Evolutionary conservation across 2,329 filamentous ascomycete genomes (phyloP), one percentile per base, ranked within the genome.

Genomic region (Fusarium lateritium): DNA sequence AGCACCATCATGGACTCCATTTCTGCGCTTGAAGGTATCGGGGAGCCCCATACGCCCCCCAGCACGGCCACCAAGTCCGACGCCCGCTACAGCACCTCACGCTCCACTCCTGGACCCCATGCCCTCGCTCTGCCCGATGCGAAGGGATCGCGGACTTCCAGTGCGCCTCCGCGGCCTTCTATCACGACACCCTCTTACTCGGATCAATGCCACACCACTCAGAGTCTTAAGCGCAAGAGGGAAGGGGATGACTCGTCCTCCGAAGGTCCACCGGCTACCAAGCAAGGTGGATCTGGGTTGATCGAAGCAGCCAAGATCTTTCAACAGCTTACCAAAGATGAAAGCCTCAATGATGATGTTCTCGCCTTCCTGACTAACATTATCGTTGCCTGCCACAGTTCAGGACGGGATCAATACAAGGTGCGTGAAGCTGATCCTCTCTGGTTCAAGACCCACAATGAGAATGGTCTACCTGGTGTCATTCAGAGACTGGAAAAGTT

Each of bases 151-250:
- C 26, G 17, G 9, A 28, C 17, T 33, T 13, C 9, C 26, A 33
- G n/a, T 11, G 17, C 22, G 22, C 40, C 14, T 15, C 21, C 21
- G 21, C 28, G 13, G 28, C 14, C 40, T n/a, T 26, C 24, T n/a
- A 15, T 46, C 17, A 26, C 9, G 15, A 15, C 10, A 26, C 21
- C 22, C 13, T 44, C 40, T 15, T 17, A 36, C 17, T 17, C 8
- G 14, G 34, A 36, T n/a, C 17, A 39, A 9, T n/a, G 38, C 10
- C 10, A 19, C n/a, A 19, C 21, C 6, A 21, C 6, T 5, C 9
- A 21, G 6, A 11, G 21, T 3, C 19, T 6, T 2, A 65, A 65
- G 38, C 62, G 62, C 14, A 65, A 64, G 13, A 52, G 52, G 9
- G 62, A 58, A 6, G 7, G 10, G 1, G 24, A 19, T 3, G 24